phyloP scores from a whole-genome alignment of 2,329 filamentous ascomycete species.

The Trichoderma asperellum region DNA sequence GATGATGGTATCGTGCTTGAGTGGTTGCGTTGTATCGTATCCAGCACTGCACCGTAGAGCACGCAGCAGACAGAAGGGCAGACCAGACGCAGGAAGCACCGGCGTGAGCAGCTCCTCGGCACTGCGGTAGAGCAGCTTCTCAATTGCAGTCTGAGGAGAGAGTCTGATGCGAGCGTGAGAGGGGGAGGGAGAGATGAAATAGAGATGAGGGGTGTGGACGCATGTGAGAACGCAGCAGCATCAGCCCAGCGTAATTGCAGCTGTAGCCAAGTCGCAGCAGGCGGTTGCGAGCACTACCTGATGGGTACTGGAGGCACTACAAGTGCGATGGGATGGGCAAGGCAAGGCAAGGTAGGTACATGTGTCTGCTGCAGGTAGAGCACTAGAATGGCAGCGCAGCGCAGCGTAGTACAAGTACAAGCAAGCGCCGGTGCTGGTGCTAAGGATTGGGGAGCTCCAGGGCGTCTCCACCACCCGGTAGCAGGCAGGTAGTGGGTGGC shows the following conservation, averaged over 20 bases:
- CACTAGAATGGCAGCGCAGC: no score
- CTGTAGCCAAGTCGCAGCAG: not conserved
- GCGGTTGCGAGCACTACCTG: no score
- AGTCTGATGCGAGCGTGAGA: not conserved
- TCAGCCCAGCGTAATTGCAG: not conserved
- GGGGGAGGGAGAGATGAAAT: not conserved
- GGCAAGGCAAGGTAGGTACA: no score
- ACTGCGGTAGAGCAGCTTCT: not conserved
- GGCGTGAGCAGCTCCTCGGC: not conserved
- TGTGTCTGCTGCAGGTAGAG: no score
- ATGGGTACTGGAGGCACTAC: no score
- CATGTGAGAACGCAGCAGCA: not conserved
- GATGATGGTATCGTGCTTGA: no score
- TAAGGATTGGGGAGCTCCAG: not conserved
- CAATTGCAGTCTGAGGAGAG: not conserved
- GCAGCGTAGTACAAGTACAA: not conserved
- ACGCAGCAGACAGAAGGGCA: not conserved
- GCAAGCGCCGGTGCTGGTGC: not conserved
- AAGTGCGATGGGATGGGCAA: no score
- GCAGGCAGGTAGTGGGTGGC: not conserved
- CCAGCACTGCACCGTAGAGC: no score
- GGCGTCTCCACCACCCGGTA: conserved; percentile 2
- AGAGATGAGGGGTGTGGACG: conserved; percentile 8
- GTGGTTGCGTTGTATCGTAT: no score
- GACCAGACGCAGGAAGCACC: not conserved